These are phyloP conservation scores for Candida bentonensis DNA, from an alignment of 805 yeast genomes.

Conservation along the genomic window DNA sequence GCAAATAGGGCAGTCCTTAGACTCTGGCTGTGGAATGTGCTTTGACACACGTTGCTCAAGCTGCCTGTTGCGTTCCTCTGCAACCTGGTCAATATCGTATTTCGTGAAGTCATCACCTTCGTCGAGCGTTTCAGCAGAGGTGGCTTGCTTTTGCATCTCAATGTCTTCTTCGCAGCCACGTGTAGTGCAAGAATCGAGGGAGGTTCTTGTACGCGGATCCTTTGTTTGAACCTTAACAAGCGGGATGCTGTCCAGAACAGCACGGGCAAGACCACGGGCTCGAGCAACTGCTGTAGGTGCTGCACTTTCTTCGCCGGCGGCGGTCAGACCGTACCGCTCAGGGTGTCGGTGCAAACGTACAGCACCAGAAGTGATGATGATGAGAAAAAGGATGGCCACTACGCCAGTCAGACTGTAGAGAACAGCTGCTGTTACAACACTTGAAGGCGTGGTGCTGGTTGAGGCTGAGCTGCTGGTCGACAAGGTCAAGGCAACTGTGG, in stretches of 20 bases:
- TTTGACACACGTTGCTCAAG: background rate
- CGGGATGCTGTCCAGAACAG: slow-evolving; percentile 24
- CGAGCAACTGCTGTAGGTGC: slow-evolving; percentile 9
- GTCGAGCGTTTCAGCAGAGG: background rate
- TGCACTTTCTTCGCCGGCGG: slow-evolving; percentile 3
- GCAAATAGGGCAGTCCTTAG: slow-evolving; percentile 56
- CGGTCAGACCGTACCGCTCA: slow-evolving; percentile 18
- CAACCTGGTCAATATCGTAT: background rate
- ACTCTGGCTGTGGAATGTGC: background rate
- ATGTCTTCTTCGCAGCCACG: no score
- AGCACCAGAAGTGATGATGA: slow-evolving; percentile 20
- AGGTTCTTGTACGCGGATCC: background rate
- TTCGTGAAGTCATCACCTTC: background rate
- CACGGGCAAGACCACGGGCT: slow-evolving; percentile 24
- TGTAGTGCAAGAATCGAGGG: no score
- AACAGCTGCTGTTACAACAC: background rate
- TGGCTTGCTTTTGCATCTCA: background rate
- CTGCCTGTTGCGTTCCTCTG: background rate
- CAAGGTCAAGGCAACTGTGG: slow-evolving; percentile 5
- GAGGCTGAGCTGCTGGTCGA: background rate
- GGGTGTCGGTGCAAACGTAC: slow-evolving; percentile 22
- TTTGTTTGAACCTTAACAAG: slow-evolving; percentile 12
- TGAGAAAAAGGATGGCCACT: slow-evolving; percentile 16
- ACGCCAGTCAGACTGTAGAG: slow-evolving; percentile 19
- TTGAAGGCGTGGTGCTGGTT: background rate